A percentile compares a stretch with the other conserved stretches of the same genome.
phyloP scores from a whole-genome alignment of 441 rosid genomes.

The Erodium moschatum region DNA sequence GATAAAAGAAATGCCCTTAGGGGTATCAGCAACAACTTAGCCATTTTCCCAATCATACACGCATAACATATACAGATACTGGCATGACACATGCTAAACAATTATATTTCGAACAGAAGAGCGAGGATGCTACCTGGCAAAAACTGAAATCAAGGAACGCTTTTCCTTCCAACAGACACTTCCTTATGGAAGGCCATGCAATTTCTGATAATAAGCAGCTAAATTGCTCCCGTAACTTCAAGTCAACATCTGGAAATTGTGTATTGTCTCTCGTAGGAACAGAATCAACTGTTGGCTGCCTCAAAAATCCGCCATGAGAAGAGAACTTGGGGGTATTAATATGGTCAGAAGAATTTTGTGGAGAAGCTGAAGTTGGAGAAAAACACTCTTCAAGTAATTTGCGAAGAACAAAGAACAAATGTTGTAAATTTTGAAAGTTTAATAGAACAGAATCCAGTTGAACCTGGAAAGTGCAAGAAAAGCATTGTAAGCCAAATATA shows the following conservation, averaged over 20 bases:
- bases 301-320: slow-evolving; percentile 81
- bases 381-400: slow-evolving; percentile 67
- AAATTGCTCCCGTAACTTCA: slow-evolving; percentile 41
- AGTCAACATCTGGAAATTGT: slow-evolving; percentile 32
- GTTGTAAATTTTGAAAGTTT: slow-evolving; percentile 75
- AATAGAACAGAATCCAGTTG: slow-evolving; percentile 53
- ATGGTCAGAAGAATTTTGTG: slow-evolving; percentile 32
- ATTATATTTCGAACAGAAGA: slow-evolving; percentile 3
- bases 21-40: not conserved
- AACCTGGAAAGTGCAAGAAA: slow-evolving; percentile 44
- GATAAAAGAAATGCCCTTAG: not conserved
- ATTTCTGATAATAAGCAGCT: slow-evolving; percentile 45
- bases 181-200: slow-evolving; percentile 64
- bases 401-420: slow-evolving; percentile 67
- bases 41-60: not conserved
- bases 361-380: slow-evolving; percentile 29
- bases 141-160: slow-evolving; percentile 57
- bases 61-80: slow-evolving; percentile 1
- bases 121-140: slow-evolving; percentile 58
- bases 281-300: slow-evolving; percentile 50
- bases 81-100: not conserved
- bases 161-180: slow-evolving; percentile 81
- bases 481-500: slow-evolving; percentile 12
- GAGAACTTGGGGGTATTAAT: slow-evolving; percentile 32
- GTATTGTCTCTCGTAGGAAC: slow-evolving; percentile 27